phyloP scores from a whole-genome alignment of 768 basidiomycete genomes.

The Chiua virens region DNA sequence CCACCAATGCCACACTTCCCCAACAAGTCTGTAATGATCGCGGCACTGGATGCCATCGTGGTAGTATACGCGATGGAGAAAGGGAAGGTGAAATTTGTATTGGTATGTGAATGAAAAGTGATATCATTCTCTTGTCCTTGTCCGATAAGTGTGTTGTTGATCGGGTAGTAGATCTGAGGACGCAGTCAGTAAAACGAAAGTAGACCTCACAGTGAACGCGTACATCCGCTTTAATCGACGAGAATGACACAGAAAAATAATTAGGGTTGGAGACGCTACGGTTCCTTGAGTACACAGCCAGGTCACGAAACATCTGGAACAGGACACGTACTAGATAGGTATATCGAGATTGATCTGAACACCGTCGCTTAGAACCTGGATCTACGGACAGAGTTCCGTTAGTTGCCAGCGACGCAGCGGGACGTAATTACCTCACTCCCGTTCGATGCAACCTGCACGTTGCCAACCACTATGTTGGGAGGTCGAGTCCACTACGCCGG shows the following conservation, averaged over 20 bases:
- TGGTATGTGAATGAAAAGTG: conserved; percentile 48
- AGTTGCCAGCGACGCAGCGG: not conserved
- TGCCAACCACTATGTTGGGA: conserved; percentile 62
- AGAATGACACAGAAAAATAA: conserved; percentile 69
- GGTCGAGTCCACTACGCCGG: conserved; percentile 69
- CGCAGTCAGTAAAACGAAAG: conserved; percentile 3
- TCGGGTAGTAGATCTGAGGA: conserved; percentile 69
- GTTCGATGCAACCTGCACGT: conserved; percentile 38
- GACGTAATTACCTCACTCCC: conserved; percentile 45
- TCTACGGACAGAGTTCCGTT: conserved; percentile 31
- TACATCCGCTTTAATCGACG: conserved; percentile 63
- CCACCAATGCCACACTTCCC: conserved; percentile 59
- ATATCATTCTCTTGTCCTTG: conserved; percentile 51
- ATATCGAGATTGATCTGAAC: conserved; percentile 60
- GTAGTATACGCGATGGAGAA: conserved; percentile 65
- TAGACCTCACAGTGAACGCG: conserved; percentile 5
- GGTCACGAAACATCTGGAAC: not conserved
- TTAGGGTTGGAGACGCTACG: conserved; percentile 78
- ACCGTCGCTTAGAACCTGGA: conserved; percentile 42
- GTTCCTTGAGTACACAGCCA: conserved; percentile 4
- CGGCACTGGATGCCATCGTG: conserved; percentile 47
- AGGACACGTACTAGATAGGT: conserved; percentile 57
- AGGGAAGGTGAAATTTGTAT: conserved; percentile 74
- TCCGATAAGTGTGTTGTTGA: conserved; percentile 68
- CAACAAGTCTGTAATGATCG: conserved; percentile 61